Evolutionary conservation across 805 yeast species (phyloP).

Genomic region (Candida boidinii): DNA sequence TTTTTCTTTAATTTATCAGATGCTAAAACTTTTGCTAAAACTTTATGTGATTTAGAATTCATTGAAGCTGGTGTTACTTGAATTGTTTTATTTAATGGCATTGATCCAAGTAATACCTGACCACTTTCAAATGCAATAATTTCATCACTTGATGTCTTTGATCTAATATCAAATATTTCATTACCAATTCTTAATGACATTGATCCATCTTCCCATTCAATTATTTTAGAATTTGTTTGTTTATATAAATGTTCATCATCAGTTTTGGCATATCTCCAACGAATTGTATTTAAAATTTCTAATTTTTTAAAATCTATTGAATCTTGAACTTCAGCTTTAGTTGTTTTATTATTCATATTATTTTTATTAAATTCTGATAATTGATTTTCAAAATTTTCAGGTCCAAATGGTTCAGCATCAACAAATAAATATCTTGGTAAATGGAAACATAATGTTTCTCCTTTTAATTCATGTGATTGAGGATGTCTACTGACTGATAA

Average conservation of each 20-base stretch:
- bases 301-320: slow-evolving; percentile 23
- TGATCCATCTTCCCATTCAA: slow-evolving; percentile 93
- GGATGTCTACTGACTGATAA: slow-evolving; percentile 45
- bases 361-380: slow-evolving; percentile 33
- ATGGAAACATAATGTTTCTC: slow-evolving; percentile 37
- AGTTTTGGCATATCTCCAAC: slow-evolving; percentile 88
- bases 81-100: slow-evolving; percentile 54
- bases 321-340: slow-evolving; percentile 46
- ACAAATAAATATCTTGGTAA: slow-evolving; percentile 78
- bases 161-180: slow-evolving; percentile 75
- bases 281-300: slow-evolving; percentile 52
- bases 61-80: slow-evolving; percentile 87
- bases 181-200: slow-evolving; percentile 78
- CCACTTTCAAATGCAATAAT: slow-evolving; percentile 65
- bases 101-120: slow-evolving; percentile 62
- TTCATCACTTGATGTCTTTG: slow-evolving; percentile 59
- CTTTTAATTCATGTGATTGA: slow-evolving; percentile 27
- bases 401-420: slow-evolving; percentile 84
- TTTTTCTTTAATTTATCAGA: slow-evolving; percentile 35
- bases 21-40: slow-evolving; percentile 64
- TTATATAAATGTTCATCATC: slow-evolving; percentile 65
- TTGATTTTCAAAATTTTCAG: slow-evolving; percentile 40
- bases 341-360: slow-evolving; percentile 26
- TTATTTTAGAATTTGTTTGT: slow-evolving; percentile 82
- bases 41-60: slow-evolving; percentile 72